These are phyloP conservation scores for Wickerhamiella pararugosa DNA, from an alignment of 1,139 yeast species.

Conservation along the genomic window DNA sequence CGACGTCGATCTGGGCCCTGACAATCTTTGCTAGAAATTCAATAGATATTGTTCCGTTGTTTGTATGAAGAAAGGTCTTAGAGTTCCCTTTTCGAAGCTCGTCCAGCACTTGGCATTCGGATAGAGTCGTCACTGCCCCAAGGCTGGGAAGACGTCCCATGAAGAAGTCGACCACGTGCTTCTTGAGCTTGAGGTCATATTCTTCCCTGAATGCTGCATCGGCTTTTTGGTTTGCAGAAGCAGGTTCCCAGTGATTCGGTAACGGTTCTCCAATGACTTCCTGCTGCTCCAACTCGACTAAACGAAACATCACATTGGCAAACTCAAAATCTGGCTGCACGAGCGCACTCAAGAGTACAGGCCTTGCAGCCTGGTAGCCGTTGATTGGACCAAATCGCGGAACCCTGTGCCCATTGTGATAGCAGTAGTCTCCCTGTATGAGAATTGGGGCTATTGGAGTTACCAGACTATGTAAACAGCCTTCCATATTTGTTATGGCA, in stretches of 20 bases:
- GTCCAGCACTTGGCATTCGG: background rate
- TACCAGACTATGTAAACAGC: conserved; percentile 11
- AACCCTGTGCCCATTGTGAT: conserved; percentile 8
- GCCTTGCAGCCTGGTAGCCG: conserved; percentile 7
- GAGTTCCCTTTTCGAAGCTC: background rate
- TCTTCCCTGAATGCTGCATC: background rate
- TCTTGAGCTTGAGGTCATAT: conserved; percentile 8
- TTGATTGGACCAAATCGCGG: conserved; percentile 4
- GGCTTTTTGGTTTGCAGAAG: background rate
- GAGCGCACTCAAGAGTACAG: conserved; percentile 11
- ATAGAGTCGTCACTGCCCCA: background rate
- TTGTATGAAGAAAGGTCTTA: background rate
- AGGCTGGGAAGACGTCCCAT: conserved; percentile 6
- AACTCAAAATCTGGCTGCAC: conserved; percentile 16
- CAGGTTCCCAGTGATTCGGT: background rate
- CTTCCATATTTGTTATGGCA: conserved; percentile 11
- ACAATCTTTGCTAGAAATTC: conserved; percentile 9
- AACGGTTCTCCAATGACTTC: background rate
- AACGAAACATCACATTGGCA: conserved; percentile 10
- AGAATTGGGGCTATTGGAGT: conserved; percentile 12
- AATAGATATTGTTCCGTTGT: conserved; percentile 7
- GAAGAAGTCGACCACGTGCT: conserved; percentile 7
- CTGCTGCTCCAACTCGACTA: background rate
- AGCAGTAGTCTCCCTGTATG: conserved; percentile 10
- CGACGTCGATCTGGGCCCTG: conserved; percentile 10